Percentiles rank a stretch among this genome's conserved stretches.
phyloP scores from a whole-genome alignment of 176 grass and related monocot species.

The Leersia perrieri region DNA sequence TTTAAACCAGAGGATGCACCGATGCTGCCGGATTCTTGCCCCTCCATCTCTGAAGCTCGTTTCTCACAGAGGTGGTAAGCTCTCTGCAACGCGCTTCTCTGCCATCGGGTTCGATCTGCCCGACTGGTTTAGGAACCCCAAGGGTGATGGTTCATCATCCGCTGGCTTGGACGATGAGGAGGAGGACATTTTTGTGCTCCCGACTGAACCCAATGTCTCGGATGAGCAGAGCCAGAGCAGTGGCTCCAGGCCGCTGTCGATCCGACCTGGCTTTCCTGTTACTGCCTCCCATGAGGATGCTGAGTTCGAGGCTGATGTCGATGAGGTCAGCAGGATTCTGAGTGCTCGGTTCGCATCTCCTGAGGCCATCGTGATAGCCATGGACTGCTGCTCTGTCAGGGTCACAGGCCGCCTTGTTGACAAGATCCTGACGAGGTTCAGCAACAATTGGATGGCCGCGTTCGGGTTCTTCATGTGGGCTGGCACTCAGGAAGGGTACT shows the following conservation, averaged over 20 bases:
- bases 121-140: constrained; percentile 68
- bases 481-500: constrained; percentile 40
- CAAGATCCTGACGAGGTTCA: constrained; percentile 62
- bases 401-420: constrained; percentile 46
- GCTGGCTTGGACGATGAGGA: constrained; percentile 23
- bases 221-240: neutral
- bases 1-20: constrained; percentile 41
- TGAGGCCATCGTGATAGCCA: constrained; percentile 56
- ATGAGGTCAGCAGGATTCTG: constrained; percentile 53
- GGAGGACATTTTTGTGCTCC: constrained; percentile 75
- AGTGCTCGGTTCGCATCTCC: constrained; percentile 48
- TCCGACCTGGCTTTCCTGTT: neutral
- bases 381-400: constrained; percentile 50
- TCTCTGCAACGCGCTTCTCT: neutral
- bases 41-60: neutral
- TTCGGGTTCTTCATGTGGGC: constrained; percentile 94
- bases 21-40: neutral
- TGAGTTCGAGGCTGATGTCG: constrained; percentile 50
- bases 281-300: constrained; percentile 19
- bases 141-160: constrained; percentile 15
- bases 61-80: neutral
- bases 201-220: constrained; percentile 12
- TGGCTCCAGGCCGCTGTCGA: constrained; percentile 15
- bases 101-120: constrained; percentile 52
- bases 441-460: constrained; percentile 65